A percentile compares a stretch with the other conserved stretches of the same genome.
phyloP scores from a whole-genome alignment of 2,329 filamentous ascomycete genomes.

The Purpureocillium lavendulum region DNA sequence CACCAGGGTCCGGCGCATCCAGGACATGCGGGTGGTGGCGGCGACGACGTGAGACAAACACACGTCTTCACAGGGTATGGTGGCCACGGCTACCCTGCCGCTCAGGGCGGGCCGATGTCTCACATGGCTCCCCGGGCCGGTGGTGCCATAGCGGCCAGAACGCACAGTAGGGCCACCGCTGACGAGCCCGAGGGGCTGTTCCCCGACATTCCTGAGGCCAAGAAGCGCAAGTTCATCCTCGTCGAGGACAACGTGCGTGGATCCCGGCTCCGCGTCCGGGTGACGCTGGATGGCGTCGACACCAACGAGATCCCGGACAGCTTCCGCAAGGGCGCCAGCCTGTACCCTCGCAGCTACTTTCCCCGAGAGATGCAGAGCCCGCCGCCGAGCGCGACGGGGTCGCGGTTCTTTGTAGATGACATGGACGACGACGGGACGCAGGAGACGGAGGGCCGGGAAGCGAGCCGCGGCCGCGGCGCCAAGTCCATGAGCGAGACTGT shows the following conservation, averaged over 20 bases:
- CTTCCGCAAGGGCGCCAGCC: constrained; percentile 81
- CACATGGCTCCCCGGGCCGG: constrained; percentile 38
- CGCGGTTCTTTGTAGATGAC: constrained; percentile 66
- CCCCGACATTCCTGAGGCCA: constrained; percentile 78
- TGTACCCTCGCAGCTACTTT: constrained; percentile 87
- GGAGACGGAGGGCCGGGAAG: constrained; percentile 38
- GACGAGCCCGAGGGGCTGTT: constrained; percentile 66
- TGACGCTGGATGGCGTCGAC: constrained; percentile 87
- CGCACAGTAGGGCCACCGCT: constrained; percentile 35
- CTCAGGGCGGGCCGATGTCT: constrained; percentile 53
- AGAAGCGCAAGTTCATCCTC: constrained; percentile 93
- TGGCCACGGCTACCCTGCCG: constrained; percentile 48
- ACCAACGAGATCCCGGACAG: constrained; percentile 95
- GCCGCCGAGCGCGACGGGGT: constrained; percentile 65
- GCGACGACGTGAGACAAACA: constrained; percentile 60
- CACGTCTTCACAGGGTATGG: constrained; percentile 68
- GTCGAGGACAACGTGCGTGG: constrained; percentile 83
- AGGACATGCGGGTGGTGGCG: constrained; percentile 34
- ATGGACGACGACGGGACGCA: constrained; percentile 46
- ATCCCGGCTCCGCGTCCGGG: constrained; percentile 75
- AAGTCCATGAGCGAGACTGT: constrained; percentile 34
- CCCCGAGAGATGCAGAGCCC: constrained; percentile 87
- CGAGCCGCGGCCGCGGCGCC: constrained; percentile 24
- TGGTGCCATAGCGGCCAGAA: constrained; percentile 26
- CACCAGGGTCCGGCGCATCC: constrained; percentile 50